Evolutionary conservation across 305 asterid species (phyloP).

Genomic region (Fraxinus platypoda): DNA sequence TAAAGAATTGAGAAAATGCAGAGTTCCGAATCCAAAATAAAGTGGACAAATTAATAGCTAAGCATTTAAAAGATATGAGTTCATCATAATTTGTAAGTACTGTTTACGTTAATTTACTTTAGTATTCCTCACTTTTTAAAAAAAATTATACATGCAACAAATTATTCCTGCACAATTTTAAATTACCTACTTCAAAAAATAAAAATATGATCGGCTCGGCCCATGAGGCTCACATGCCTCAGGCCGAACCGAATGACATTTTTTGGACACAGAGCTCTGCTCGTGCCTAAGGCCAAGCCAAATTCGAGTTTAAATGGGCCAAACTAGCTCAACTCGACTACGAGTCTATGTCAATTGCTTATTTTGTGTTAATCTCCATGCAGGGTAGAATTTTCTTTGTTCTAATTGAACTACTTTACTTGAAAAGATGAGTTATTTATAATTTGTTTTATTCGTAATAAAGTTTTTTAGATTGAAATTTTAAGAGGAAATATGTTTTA

Average conservation of each 20-base stretch:
- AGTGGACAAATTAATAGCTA: background rate
- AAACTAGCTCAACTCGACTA: background rate
- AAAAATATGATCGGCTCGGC: background rate
- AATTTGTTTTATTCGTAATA: background rate
- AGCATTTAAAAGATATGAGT: no score
- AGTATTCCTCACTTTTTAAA: background rate
- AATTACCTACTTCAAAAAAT: background rate
- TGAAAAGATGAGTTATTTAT: background rate
- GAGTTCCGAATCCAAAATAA: background rate
- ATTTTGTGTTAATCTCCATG: background rate
- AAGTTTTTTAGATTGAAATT: background rate
- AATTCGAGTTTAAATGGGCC: background rate
- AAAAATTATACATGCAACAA: background rate
- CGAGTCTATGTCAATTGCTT: background rate
- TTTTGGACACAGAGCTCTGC: background rate
- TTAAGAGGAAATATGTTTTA: background rate
- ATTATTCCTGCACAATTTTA: background rate
- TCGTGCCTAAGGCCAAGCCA: background rate
- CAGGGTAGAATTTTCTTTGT: background rate
- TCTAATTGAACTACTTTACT: background rate
- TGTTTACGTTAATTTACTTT: no score
- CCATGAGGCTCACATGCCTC: background rate
- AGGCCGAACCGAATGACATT: background rate
- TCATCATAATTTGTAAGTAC: no score
- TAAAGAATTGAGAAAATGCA: background rate